These are phyloP conservation scores for Phaseolus lunatus DNA, from an alignment of 306 rosid genomes.

Conservation along the genomic window DNA sequence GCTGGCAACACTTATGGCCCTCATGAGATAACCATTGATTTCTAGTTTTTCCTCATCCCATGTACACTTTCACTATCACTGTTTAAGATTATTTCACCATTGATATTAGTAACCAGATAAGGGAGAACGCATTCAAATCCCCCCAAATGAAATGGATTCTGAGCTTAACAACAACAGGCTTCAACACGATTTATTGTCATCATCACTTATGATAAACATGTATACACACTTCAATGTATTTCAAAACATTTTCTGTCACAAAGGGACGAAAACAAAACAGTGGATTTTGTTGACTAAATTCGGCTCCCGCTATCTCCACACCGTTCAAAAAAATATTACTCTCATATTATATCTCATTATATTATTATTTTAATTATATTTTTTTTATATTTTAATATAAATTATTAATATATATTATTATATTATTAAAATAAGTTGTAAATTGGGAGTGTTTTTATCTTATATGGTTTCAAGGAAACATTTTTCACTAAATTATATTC, in stretches of 20 bases:
- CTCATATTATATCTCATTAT: too few species aligned
- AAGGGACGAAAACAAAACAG: neutral
- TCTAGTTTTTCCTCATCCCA: neutral
- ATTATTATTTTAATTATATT: too few species aligned
- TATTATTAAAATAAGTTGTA: too few species aligned
- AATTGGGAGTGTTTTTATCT: too few species aligned
- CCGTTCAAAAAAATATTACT: too few species aligned
- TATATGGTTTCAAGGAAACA: too few species aligned
- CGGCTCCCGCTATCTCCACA: too few species aligned
- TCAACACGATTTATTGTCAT: neutral
- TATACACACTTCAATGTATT: neutral
- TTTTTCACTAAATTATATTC: too few species aligned
- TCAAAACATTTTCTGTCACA: constrained; percentile 1
- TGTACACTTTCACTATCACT: neutral
- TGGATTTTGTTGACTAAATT: too few species aligned
- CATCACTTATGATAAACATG: neutral
- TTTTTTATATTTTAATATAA: too few species aligned
- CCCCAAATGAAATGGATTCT: neutral
- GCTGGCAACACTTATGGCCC: neutral
- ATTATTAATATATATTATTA: too few species aligned
- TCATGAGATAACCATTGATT: neutral
- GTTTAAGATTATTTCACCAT: neutral
- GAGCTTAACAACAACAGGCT: neutral
- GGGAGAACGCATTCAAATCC: constrained; percentile 9
- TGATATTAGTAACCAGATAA: neutral